Evolutionary conservation across 345 rosid species (phyloP), one percentile per base, ranked within the genome.

Genomic region (Orychophragmus violaceus): DNA sequence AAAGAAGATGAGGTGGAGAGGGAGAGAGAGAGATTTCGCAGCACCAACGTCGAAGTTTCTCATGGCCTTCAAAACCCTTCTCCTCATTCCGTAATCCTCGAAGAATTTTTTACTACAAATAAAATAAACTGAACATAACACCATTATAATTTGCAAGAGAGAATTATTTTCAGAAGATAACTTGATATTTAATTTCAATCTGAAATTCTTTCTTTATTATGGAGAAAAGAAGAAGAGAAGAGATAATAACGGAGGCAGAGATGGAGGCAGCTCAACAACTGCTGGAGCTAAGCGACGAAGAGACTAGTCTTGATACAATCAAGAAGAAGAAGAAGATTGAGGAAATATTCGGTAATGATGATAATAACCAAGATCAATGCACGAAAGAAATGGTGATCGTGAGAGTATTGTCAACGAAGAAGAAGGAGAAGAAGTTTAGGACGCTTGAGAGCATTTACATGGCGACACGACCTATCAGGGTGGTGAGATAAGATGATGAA

Each of bases 361-460:
- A 74, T 66, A 6, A 9, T n/a, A 1, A 36, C 27, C 46, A 58
- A 28, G 76, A 64, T 32, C 71, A 72, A 49, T 65, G 55, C 76
- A 58, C 6, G 23, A 39, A 58, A 29, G 61, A 57, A 18, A 35
- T 10, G 3, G 42, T 55, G 60, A 49, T 48, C 5, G 33, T 58
- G 66, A 65, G 59, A 65, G 71, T 65, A 37, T 65, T 21, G 54
- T 29, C 76, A 30, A 22, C 56, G 50, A 58, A 39, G 67, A 65
- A 29, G 75, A 62, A 71, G 76, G 39, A 57, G 57, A 71, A 19
- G 39, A 65, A 60, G 50, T 52, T 48, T 27, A 59, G 56, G 49
- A 42, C 72, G 50, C 52, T 74, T 8, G 72, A 66, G 68, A 74
- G 77, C 21, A 66, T 74, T 60, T 74, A 74, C 77, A 66, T 51